These are phyloP conservation scores for Gaeumannomyces tritici DNA, from an alignment of 2,329 filamentous ascomycete genomes.

Conservation along the genomic window DNA sequence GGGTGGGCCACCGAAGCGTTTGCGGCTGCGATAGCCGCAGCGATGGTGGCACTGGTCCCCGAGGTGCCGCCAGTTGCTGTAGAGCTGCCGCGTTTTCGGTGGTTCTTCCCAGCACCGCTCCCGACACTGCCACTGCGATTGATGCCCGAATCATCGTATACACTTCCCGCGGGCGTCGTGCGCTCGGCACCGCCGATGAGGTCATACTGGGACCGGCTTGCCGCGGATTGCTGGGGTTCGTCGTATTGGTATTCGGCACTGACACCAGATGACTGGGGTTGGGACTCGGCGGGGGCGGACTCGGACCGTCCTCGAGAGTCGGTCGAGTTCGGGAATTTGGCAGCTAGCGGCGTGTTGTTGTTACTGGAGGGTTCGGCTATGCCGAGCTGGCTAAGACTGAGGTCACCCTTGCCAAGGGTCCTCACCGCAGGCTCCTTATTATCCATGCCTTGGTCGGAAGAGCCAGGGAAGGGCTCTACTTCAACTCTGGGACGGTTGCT, in stretches of 20 bases:
- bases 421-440: slow-evolving; percentile 71
- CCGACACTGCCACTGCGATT: slow-evolving; percentile 59
- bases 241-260: slow-evolving; percentile 24
- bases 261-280: slow-evolving; percentile 13
- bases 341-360: slow-evolving; percentile 44
- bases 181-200: slow-evolving; percentile 42
- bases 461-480: slow-evolving; percentile 30
- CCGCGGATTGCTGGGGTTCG: slow-evolving; percentile 13
- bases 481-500: slow-evolving; percentile 25
- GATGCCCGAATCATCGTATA: slow-evolving; percentile 50
- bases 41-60: slow-evolving; percentile 47
- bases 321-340: slow-evolving; percentile 41
- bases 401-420: slow-evolving; percentile 78
- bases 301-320: slow-evolving; percentile 44
- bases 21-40: slow-evolving; percentile 61
- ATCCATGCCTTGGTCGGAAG: slow-evolving; percentile 31
- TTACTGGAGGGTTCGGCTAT: slow-evolving; percentile 52
- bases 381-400: slow-evolving; percentile 83
- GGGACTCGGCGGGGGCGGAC: slow-evolving; percentile 43
- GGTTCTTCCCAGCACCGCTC: slow-evolving; percentile 48
- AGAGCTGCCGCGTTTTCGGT: slow-evolving; percentile 77
- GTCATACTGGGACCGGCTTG: neutral
- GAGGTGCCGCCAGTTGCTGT: slow-evolving; percentile 47
- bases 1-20: slow-evolving; percentile 61
- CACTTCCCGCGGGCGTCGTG: slow-evolving; percentile 55